Conservation (phyloP, 257 asterid genomes). For the Fraxinus americana region DNA sequence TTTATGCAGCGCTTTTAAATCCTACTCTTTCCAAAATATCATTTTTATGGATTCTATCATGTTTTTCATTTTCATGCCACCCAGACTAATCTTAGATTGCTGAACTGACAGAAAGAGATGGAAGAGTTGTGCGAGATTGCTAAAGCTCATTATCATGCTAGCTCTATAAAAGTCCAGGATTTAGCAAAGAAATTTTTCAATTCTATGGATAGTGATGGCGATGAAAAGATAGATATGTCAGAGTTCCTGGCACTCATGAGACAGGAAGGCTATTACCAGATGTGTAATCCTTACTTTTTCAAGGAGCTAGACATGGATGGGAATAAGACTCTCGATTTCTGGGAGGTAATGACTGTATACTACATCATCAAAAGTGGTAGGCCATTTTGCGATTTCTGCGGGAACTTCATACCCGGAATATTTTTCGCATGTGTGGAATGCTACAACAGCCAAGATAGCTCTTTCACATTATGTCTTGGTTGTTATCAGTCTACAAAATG, state of each 20-base stretch:
- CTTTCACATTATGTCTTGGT: background rate
- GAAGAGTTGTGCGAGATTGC: too few species aligned
- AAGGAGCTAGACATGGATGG: too few species aligned
- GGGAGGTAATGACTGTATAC: too few species aligned
- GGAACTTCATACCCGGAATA: background rate
- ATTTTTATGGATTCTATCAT: too few species aligned
- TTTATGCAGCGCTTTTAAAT: too few species aligned
- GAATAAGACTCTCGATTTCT: too few species aligned
- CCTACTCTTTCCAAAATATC: too few species aligned
- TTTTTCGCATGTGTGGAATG: background rate
- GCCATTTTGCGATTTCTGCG: background rate
- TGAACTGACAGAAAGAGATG: too few species aligned
- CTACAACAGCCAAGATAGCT: background rate
- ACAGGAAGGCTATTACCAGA: background rate
- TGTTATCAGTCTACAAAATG: background rate
- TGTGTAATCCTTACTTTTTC: too few species aligned
- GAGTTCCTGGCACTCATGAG: slow-evolving; percentile 14
- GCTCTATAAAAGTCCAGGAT: background rate
- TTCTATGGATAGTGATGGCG: background rate
- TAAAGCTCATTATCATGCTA: background rate
- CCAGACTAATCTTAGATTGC: too few species aligned
- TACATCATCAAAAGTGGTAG: too few species aligned
- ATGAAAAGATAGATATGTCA: background rate
- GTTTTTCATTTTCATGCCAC: too few species aligned
- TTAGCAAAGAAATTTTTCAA: slow-evolving; percentile 7